Evolutionary conservation across 2,329 filamentous ascomycete species (phyloP).

Genomic region (Gnomoniopsis smithogilvyi): DNA sequence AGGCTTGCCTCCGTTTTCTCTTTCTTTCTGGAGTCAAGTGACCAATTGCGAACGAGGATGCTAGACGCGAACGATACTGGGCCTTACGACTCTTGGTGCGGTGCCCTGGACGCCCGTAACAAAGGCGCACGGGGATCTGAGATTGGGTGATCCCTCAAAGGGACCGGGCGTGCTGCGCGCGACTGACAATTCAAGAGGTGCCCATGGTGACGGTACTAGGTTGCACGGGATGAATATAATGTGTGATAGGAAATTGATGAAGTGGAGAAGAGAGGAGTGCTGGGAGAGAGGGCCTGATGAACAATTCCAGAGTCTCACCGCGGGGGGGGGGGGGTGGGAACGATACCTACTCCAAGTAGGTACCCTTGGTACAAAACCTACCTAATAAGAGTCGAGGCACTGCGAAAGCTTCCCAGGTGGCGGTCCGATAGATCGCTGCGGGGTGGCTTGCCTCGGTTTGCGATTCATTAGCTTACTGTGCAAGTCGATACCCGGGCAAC

Average conservation of each 20-base stretch:
- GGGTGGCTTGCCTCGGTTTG: background rate
- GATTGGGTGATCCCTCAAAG: constrained; percentile 11
- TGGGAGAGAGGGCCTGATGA: constrained; percentile 6
- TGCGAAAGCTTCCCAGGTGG: background rate
- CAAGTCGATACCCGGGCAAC: background rate
- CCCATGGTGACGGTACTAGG: constrained; percentile 14
- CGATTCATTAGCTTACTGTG: background rate
- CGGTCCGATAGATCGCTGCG: background rate
- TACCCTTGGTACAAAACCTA: no score
- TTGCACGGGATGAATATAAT: constrained; percentile 4
- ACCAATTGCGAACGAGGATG: background rate
- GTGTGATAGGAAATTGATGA: background rate
- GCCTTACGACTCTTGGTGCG: background rate
- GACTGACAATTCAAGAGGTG: constrained; percentile 12
- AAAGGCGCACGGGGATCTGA: background rate
- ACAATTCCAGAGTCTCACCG: background rate
- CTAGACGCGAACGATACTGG: background rate
- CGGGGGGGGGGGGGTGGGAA: no score
- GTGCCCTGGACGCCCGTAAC: background rate
- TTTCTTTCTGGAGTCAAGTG: background rate
- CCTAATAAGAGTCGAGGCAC: background rate
- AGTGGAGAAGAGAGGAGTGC: background rate
- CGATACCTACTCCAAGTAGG: no score
- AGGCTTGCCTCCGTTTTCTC: constrained; percentile 15
- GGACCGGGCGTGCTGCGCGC: constrained; percentile 10